Evolutionary conservation across 257 asterid genomes (phyloP).

Genomic region (Primulina eburnea): DNA sequence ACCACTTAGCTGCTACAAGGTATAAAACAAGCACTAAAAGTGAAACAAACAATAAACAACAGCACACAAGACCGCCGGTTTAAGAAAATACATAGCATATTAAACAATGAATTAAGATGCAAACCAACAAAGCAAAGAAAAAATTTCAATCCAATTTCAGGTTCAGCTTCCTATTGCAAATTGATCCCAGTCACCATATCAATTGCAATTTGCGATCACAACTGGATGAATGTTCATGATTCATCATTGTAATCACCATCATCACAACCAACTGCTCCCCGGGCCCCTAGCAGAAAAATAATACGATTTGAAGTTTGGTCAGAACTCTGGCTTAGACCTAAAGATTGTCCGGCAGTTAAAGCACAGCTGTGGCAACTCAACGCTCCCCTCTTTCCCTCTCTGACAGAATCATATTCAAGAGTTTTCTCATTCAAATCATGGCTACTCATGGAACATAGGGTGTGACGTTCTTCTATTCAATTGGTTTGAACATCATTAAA

Average conservation of each 20-base stretch:
- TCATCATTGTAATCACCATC: neutral
- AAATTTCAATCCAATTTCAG: neutral
- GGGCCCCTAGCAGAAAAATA: neutral
- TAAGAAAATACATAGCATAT: neutral
- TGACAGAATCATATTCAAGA: neutral
- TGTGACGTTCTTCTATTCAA: neutral
- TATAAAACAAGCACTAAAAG: conserved; percentile 11
- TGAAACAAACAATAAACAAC: conserved; percentile 1
- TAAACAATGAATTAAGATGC: no score
- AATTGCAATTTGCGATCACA: neutral
- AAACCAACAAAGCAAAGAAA: neutral
- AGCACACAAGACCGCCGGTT: neutral
- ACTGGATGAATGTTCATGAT: neutral
- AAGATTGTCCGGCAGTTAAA: neutral
- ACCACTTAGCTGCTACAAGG: conserved; percentile 13
- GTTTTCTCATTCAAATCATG: neutral
- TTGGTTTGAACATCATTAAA: neutral
- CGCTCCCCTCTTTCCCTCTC: neutral
- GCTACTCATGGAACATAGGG: neutral
- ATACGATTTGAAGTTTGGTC: neutral
- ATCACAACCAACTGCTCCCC: neutral
- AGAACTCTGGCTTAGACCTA: neutral
- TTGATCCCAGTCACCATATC: neutral
- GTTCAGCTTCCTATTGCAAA: neutral
- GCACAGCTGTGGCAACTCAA: neutral